phyloP scores from a whole-genome alignment of 306 rosid species.

The Alnus rubra region DNA sequence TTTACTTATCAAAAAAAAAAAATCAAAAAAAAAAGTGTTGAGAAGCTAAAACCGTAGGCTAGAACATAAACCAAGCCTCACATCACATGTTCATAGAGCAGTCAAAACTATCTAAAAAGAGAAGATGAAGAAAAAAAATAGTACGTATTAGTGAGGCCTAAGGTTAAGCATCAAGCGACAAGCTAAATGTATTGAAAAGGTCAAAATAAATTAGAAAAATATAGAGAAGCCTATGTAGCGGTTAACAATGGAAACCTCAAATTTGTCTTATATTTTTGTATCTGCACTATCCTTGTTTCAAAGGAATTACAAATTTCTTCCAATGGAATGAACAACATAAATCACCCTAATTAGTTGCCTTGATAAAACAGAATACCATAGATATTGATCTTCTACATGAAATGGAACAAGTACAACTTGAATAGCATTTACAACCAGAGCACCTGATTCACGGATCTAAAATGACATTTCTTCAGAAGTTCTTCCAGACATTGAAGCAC shows the following conservation, averaged over 20 bases:
- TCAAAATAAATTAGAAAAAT: not conserved
- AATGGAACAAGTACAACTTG: constrained; percentile 9
- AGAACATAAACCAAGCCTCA: not conserved
- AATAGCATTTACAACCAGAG: constrained; percentile 27
- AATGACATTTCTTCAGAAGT: constrained; percentile 71
- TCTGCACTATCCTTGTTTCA: not conserved
- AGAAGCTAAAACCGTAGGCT: not conserved
- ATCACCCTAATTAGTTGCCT: constrained; percentile 2
- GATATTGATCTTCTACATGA: not conserved
- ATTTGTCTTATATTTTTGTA: not conserved
- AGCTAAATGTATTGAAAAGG: not conserved
- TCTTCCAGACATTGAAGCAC: constrained; percentile 81
- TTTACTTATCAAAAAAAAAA: too few species aligned
- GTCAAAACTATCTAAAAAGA: not conserved
- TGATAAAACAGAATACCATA: not conserved
- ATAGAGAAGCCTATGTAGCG: not conserved
- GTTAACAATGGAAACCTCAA: not conserved
- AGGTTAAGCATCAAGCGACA: not conserved
- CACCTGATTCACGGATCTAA: constrained; percentile 90
- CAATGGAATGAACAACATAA: not conserved
- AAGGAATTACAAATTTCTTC: not conserved
- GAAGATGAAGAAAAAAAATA: not conserved
- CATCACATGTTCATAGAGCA: not conserved
- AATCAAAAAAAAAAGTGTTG: not conserved
- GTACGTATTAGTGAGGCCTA: not conserved